Base-by-base conservation (phyloP, 2,329 filamentous ascomycete species). In the Hymenoscyphus linearis region DNA sequence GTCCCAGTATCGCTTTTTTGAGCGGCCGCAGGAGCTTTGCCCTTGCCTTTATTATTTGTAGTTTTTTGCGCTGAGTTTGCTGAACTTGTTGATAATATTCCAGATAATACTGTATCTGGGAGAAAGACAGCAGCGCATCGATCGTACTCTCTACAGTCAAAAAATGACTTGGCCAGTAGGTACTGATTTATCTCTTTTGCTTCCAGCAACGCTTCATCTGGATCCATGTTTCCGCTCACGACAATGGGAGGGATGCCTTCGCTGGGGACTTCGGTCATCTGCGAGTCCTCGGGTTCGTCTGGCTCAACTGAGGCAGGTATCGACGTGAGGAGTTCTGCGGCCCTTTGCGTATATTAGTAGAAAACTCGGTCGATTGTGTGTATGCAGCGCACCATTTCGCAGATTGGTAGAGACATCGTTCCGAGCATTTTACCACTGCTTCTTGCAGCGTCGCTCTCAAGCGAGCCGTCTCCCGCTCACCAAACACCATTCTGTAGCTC, bases 121-220 rank as follows among this genome's bases (percentile, higher is more conserved):
- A 96, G 80, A 71, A 96, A 96, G 44, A 96, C 88, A 57, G 91
- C 89, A 34, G 93, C 90, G 74, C 93, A 97, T 65, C 95, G 90
- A 72, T 98, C 93, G 70, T 88, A 98, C 74, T 99, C 95, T 68
- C 91, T 89, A 69, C 92, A 96, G 75, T 98, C 93, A 73, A 98
- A 98, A 68, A 96, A 88, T 0, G 93, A 89, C 74, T 97, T 97
- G 58, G 95, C 93, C 22, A 98, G 81, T 2, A 98, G 83, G 72
- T 93, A 98, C 70, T 86, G 90, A 75, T 88, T 86, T 36, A 91
- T 79, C 75, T 98, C 93, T 68, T 82, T 85, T 0, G 87, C 83
- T 73, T 98, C 93, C 2, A 96, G 81, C 0, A 81, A 78, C 12
- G 87, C 86, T 78, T 97, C 92, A 61, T 83, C 81, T 1, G 86